Base-by-base conservation (phyloP, 768 basidiomycete genomes). In the Mrakia blollopis region DNA sequence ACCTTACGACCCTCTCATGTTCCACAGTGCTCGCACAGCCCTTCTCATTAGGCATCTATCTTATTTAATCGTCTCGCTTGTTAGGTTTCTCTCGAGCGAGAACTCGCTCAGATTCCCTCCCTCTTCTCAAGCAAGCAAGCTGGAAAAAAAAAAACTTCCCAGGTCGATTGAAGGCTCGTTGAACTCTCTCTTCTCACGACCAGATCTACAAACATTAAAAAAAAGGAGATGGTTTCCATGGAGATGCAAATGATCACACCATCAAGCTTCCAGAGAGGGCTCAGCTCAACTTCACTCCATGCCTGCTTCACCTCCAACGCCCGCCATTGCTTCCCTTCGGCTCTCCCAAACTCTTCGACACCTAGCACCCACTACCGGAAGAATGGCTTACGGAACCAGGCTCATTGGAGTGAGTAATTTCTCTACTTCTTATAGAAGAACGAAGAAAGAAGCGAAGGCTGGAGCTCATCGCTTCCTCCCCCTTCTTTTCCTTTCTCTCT, bases 301-400 rank as follows among this genome's bases (percentile, higher is more conserved):
- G n/a, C n/a, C n/a, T n/a, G n/a, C 57, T 32, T 61, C 5, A 30
- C 37, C 61, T 41, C 73, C 47, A 3, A 37, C 76, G 76, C 76
- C 76, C 76, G 73, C 72, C 70, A 77, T 77, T 71, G 76, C 76
- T 37, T 28, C 60, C 37, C 32, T 54, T 18, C 37, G 77, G 57
- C 77, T 78, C 67, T 30, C 72, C 32, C 77, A 78, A 61, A 74
- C 72, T 10, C 77, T 78, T 57, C 7, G 57, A 41, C 77, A 78
- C 77, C 47, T 78, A 41, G 16, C 76, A 11, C n/a, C 77, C 14
- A 41, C 67, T 25, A 47, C 50, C 44, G 35, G 65, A 47, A 77
- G 28, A 18, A 78, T 78, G 77, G 37, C 77, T 37, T 91, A 89
- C 86, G 86, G 88, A 37, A 85, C 91, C 72, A 91, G 93, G 83